Conservation (phyloP, 106 monocot genomes). For the Allium cepa region DNA sequence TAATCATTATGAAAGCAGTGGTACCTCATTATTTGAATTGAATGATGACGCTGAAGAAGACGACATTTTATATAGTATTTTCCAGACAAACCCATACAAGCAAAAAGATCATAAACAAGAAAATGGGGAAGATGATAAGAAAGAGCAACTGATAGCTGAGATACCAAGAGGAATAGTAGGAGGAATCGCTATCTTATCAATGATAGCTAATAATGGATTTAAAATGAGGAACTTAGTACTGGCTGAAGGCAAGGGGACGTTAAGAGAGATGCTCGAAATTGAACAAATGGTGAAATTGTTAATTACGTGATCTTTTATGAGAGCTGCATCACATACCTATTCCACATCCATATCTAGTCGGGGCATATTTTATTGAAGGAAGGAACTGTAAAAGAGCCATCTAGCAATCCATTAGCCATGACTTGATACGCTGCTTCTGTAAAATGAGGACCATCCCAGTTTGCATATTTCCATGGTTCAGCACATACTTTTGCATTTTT, state of each 20-base stretch:
- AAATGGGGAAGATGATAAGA: neutral
- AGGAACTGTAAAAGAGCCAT: conserved; percentile 20
- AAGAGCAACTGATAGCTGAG: neutral
- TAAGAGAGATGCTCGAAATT: neutral
- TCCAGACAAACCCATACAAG: neutral
- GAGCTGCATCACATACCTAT: too few species aligned
- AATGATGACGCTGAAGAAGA: neutral
- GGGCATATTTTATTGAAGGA: conserved; percentile 6
- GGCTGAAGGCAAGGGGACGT: neutral
- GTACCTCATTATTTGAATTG: neutral
- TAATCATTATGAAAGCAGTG: neutral
- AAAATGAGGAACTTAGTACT: neutral
- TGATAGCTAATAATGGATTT: neutral
- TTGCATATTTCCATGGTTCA: conserved; percentile 24
- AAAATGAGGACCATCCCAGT: conserved; percentile 56
- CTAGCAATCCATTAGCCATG: conserved; percentile 20
- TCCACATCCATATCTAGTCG: too few species aligned
- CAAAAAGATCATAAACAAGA: neutral
- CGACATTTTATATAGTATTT: neutral
- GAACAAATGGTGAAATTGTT: neutral
- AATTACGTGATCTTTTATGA: neutral
- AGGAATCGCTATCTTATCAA: neutral
- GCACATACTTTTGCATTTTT: conserved; percentile 16
- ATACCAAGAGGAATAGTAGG: neutral
- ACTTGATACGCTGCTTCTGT: conserved; percentile 35